Conservation (phyloP, 768 basidiomycete genomes). For the Termitomyces sp. region DNA sequence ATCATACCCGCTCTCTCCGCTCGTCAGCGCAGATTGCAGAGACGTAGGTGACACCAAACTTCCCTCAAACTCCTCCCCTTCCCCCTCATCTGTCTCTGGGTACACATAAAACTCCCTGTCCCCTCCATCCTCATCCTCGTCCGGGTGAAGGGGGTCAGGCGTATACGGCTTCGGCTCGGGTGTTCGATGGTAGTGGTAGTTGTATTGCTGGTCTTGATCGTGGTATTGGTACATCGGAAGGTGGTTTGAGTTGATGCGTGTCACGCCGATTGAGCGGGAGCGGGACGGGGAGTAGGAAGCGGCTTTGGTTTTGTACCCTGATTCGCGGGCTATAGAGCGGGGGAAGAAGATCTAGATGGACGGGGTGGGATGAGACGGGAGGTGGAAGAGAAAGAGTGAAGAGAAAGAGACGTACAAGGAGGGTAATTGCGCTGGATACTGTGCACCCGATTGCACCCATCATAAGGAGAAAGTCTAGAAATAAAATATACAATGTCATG, state of each 20-base stretch:
- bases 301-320: conserved; percentile 54
- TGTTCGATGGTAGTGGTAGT: neutral
- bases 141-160: neutral
- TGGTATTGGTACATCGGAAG: neutral
- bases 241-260: neutral
- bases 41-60: neutral
- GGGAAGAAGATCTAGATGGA: conserved; percentile 69
- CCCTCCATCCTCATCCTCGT: neutral
- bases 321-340: conserved; percentile 63
- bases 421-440: conserved; percentile 76
- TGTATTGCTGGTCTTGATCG: neutral
- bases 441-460: conserved; percentile 73
- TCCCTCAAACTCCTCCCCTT: conserved; percentile 3
- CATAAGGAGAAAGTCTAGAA: conserved; percentile 67
- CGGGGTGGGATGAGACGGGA: conserved; percentile 1
- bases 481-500: neutral
- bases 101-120: neutral
- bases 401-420: conserved; percentile 53
- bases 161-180: conserved; percentile 3
- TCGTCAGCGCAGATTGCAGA: neutral
- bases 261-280: conserved; percentile 15
- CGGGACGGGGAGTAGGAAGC: conserved; percentile 28
- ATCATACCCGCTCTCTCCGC: conserved; percentile 1
- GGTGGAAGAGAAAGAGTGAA: neutral
- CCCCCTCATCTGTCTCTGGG: neutral